Evolutionary conservation across 495 filamentous ascomycete genomes (phyloP), one percentile per base, ranked within the genome.

Genomic region (Hypoxylon fuscum): DNA sequence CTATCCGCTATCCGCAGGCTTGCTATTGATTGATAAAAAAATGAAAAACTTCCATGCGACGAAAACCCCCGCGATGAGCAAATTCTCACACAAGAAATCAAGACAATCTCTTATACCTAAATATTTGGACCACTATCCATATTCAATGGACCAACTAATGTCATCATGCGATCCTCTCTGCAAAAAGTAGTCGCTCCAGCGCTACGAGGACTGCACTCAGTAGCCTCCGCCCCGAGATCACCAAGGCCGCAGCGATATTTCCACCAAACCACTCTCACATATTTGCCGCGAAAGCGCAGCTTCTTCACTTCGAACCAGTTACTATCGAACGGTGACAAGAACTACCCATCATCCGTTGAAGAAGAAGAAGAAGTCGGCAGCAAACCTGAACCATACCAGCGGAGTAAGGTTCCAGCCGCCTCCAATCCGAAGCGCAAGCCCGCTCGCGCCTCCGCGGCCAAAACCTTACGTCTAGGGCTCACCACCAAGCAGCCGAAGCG

Each of bases 351-450:
- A 10, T 20, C 31, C n/a, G 1, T 8, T 9, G 17, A 40, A 11
- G 43, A 62, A 68, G 22, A 64, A 37, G 17, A 42, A 7, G 31
- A 34, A 34, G 4, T 3, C 34, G 43, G 17, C 18, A 46, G 21
- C 7, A 45, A 48, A 7, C 18, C 61, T n/a, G 55, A 47, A 52
- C 22, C 29, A 12, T n/a, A 32, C 18, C 68, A 45, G 20, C 42
- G 51, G 20, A 44, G 6, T 17, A 61, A 14, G 12, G 9, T 44
- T 9, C 17, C 66, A 9, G 5, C 68, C 10, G 10, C 63, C 8
- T 69, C 77, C n/a, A n/a, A 8, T 27, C 25, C 44, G n/a, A 78
- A 79, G 62, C 76, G 77, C 47, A 80, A 80, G 34, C 72, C 74
- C 18, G 41, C 54, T 12, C 74, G 73, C 37, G 58, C 68, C 2